Conservation (phyloP, 129 eudicot species). For the Tanacetum coccineum region DNA sequence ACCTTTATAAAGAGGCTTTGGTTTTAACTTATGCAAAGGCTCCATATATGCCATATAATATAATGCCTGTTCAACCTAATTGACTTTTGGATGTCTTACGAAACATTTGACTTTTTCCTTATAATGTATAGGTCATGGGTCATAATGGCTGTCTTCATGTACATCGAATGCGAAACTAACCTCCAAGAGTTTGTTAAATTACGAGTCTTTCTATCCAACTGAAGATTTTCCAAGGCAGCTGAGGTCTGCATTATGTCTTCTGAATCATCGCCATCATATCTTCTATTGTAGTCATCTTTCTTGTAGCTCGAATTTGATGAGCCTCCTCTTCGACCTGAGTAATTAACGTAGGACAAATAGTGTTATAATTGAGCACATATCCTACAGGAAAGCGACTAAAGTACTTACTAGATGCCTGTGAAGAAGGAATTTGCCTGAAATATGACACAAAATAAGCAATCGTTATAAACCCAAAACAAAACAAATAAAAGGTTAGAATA, state of each 20-base stretch:
- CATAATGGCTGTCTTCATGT: too few relatives aligned
- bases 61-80: too few relatives aligned
- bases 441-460: constrained; percentile 21
- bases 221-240: constrained; percentile 80
- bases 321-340: constrained; percentile 70
- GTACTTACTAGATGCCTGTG: constrained; percentile 79
- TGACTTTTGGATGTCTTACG: too few relatives aligned
- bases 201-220: constrained; percentile 86
- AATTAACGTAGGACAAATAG: constrained; percentile 4
- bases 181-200: constrained; percentile 78
- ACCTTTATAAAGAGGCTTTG: background rate
- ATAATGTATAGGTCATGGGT: too few relatives aligned
- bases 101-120: too few relatives aligned
- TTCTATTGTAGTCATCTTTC: constrained; percentile 82
- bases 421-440: constrained; percentile 59
- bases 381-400: background rate
- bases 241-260: constrained; percentile 71
- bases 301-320: constrained; percentile 68
- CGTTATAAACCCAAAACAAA: constrained; percentile 1
- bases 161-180: too few relatives aligned
- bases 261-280: constrained; percentile 73
- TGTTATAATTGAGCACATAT: constrained; percentile 1
- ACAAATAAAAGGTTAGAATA: background rate
- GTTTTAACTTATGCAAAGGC: background rate
- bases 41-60: too few relatives aligned